Evolutionary conservation across 768 basidiomycete species (phyloP), one percentile per base, ranked within the genome.

Genomic region (Pulveroboletus sp.): DNA sequence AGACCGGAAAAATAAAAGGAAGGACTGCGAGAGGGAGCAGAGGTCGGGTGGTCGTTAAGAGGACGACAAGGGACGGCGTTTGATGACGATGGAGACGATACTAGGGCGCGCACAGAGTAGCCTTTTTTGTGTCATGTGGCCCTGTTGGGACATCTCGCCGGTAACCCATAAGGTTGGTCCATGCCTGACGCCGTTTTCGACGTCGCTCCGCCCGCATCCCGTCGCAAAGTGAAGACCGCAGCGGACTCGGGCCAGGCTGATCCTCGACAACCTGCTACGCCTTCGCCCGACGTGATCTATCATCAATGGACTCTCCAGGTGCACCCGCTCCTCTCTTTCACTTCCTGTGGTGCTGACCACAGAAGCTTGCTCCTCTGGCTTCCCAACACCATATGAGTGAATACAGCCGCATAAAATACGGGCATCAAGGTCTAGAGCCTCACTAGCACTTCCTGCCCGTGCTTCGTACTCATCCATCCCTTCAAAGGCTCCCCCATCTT

Each of bases 311-410:
- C 43, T 0, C 40, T 52, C 36, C 54, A 67, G 60, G 65, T 66
- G n/a, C 39, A 5, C 13, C 6, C 26, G 7, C 11, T 31, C 28
- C 10, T 15, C 10, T 24, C 42, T 13, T 32, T 37, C 18, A 4
- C 26, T 17, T 18, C 8, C 1, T 6, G 13, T 30, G 6, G 32
- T 33, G 35, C 53, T 53, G 32, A 51, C 41, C 7, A 21, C 37
- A 41, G 13, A 49, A 82, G 75, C 76, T 86, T 42, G 73, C 75
- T 1, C 67, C 61, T 3, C 70, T 90, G 15, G 85, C 86, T 3
- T 88, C 85, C 6, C 86, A 89, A 57, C 84, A 89, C 67, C 88
- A 89, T 57, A 46, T 61, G 49, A 85, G 83, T 69, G 80, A 84
- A 39, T 89, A 90, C 64, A 86, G 78, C 58, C 75, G 78, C 47